Conservation (phyloP, 371 early-diverging fungal species). For the Mycotypha africana region DNA sequence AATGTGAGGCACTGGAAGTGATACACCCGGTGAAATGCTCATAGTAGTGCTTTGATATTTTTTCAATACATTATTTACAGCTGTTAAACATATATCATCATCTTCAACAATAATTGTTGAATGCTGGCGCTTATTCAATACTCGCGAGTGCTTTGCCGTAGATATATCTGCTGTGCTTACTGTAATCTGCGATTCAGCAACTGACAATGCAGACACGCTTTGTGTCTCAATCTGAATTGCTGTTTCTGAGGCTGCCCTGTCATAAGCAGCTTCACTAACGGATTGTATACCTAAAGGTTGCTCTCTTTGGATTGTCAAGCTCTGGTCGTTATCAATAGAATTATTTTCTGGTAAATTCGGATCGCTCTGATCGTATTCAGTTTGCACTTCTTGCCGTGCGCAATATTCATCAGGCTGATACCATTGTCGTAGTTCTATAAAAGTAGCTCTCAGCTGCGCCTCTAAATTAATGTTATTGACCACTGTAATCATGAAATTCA, state of each 20-base stretch:
- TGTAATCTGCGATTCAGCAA: slow-evolving; percentile 20
- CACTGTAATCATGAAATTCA: slow-evolving; percentile 75
- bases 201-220: slow-evolving; percentile 17
- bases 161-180: slow-evolving; percentile 9
- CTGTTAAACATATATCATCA: slow-evolving; percentile 26
- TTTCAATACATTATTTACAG: slow-evolving; percentile 25
- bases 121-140: slow-evolving; percentile 9
- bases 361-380: slow-evolving; percentile 3
- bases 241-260: background rate
- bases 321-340: background rate
- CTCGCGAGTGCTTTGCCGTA: slow-evolving; percentile 13
- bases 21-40: slow-evolving; percentile 78
- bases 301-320: background rate
- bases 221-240: slow-evolving; percentile 5
- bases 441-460: slow-evolving; percentile 32
- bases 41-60: slow-evolving; percentile 63
- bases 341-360: background rate
- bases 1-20: slow-evolving; percentile 78
- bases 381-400: background rate
- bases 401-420: slow-evolving; percentile 5
- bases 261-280: too few species aligned
- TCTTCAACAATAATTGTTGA: slow-evolving; percentile 18
- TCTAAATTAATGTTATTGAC: slow-evolving; percentile 82
- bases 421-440: slow-evolving; percentile 12
- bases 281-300: too few species aligned